Evolutionary conservation across 2,329 filamentous ascomycete species (phyloP), one percentile per base, ranked within the genome.

Genomic region (Fusarium cyanostomum): DNA sequence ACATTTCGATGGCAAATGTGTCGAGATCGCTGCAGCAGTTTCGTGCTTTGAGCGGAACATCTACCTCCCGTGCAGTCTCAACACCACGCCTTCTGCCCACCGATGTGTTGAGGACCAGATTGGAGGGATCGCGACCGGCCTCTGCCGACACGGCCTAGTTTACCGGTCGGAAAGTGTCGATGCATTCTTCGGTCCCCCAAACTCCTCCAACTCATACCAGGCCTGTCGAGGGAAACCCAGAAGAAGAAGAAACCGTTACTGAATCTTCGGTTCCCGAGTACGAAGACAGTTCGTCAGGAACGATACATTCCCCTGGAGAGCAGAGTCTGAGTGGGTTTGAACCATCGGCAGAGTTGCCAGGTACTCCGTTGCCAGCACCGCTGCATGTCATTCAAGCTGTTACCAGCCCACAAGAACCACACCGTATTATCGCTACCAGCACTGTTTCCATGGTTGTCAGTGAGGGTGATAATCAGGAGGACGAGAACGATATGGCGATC

Each of bases 341-440:
- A 13, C 6, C 34, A 5, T 49, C 43, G 8, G 28, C 35, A 2
- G 48, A 52, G 4, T 18, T 48, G 13, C 28, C 28, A 33, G 35
- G 35, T 2, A 59, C 50, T 12, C 68, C 64, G 5, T 51, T 59
- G 9, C 68, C 68, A 18, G 59, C 53, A n/a, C 66, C 66, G 0
- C 50, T 70, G 2, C 64, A 71, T 28, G 24, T 70, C 3, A 71
- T 69, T 7, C 52, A 70, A 12, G 59, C 66, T 4, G 33, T 52
- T 12, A 8, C 35, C 4, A 41, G 35, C 7, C 28, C 45, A 1
- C 24, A 26, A 8, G 43, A 27, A 8, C 24, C 31, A 5, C 24
- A 26, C 8, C 44, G 15, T 1, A 31, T 33, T 31, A 13, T 9
- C 7, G 31, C 53, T 12, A 39, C 30, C 8, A 50, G 61, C 45